A percentile compares a stretch with the other conserved stretches of the same genome.
Conservation (phyloP, 352 stramenopile genomes). For the Pythium insidiosum region DNA sequence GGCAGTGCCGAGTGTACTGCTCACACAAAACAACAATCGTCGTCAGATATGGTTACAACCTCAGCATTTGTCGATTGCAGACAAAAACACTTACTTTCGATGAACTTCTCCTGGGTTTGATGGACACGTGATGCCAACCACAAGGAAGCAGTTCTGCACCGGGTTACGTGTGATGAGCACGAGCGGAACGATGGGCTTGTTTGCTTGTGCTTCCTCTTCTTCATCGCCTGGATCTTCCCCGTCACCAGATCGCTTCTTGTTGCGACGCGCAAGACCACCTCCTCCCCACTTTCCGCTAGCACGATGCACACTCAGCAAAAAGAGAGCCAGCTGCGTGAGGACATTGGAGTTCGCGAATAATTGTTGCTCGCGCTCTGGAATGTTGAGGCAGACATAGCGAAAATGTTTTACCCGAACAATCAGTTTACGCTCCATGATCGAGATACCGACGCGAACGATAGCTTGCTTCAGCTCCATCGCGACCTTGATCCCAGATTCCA, state of each 20-base stretch:
- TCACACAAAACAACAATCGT: slow-evolving; percentile 5
- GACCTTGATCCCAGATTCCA: slow-evolving; percentile 92
- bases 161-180: slow-evolving; percentile 84
- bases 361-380: slow-evolving; percentile 70
- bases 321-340: slow-evolving; percentile 90
- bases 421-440: slow-evolving; percentile 92
- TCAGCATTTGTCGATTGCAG: too few relatives aligned
- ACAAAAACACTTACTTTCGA: slow-evolving; percentile 66
- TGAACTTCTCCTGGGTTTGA: slow-evolving; percentile 84
- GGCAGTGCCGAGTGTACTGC: slow-evolving; percentile 86
- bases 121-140: slow-evolving; percentile 93
- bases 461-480: slow-evolving; percentile 93
- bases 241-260: slow-evolving; percentile 20
- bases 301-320: slow-evolving; percentile 93
- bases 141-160: slow-evolving; percentile 89
- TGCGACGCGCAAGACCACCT: slow-evolving; percentile 14
- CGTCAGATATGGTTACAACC: too few relatives aligned
- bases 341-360: slow-evolving; percentile 93
- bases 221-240: slow-evolving; percentile 19
- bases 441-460: slow-evolving; percentile 91
- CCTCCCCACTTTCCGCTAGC: slow-evolving; percentile 93
- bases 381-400: slow-evolving; percentile 93
- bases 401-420: slow-evolving; percentile 96
- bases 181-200: slow-evolving; percentile 62
- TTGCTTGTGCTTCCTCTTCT: slow-evolving; percentile 13